These are phyloP conservation scores for Microstegium vimineum DNA, from an alignment of 176 grass and related monocot species.

Conservation along the genomic window DNA sequence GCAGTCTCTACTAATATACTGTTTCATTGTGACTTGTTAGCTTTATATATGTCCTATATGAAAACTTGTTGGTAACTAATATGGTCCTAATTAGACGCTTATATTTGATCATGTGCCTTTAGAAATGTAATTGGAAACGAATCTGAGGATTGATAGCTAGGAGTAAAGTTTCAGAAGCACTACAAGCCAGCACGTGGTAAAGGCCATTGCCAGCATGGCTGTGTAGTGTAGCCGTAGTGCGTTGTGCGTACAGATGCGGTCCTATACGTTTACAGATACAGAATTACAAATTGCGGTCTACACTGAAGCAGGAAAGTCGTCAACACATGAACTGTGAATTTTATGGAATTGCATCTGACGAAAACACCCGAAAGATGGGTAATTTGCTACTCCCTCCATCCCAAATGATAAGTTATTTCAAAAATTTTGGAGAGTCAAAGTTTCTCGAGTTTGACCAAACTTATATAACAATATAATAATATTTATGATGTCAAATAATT, in stretches of 20 bases:
- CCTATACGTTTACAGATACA: neutral
- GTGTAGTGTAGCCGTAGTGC: neutral
- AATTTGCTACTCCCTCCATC: no score
- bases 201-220: neutral
- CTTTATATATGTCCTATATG: neutral
- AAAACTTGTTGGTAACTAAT: neutral
- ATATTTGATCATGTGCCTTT: neutral
- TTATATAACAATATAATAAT: no score
- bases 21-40: neutral
- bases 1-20: slow-evolving; percentile 32
- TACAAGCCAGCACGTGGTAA: neutral
- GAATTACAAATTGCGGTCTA: neutral
- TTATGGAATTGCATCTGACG: neutral
- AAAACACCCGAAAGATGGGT: neutral
- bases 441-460: no score
- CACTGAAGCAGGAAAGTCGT: neutral
- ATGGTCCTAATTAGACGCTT: neutral
- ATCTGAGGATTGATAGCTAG: no score
- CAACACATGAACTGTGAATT: neutral
- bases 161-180: neutral
- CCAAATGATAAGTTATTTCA: no score
- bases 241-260: neutral
- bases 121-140: neutral
- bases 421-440: no score
- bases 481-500: no score